These are phyloP conservation scores for Cryptococcus sp. DNA, from an alignment of 1,284 basidiomycete species.

Conservation along the genomic window DNA sequence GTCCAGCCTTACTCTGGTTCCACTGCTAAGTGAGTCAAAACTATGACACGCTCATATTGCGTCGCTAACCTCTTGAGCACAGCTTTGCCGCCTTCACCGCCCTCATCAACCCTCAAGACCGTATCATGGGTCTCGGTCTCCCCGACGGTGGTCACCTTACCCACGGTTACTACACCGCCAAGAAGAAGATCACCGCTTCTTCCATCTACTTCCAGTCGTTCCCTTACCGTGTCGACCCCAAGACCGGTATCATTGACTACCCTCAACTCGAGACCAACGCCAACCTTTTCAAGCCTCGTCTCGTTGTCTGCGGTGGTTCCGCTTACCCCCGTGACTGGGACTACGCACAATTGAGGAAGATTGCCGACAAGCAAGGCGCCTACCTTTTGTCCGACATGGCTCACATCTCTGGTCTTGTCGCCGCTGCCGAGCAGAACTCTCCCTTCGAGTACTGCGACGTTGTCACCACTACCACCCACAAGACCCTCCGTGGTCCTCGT, in stretches of 20 bases:
- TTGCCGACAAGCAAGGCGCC: constrained; percentile 83
- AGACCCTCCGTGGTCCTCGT: constrained; percentile 97
- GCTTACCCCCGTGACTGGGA: constrained; percentile 99
- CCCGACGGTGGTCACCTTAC: constrained; percentile 98
- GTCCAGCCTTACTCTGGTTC: constrained; percentile 98
- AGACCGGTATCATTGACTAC: constrained; percentile 92
- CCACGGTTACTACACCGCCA: constrained; percentile 97
- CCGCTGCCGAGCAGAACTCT: constrained; percentile 86
- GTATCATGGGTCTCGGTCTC: constrained; percentile 98
- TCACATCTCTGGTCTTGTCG: constrained; percentile 94
- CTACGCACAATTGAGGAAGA: constrained; percentile 77
- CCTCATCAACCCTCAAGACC: constrained; percentile 94
- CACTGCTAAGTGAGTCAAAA: constrained; percentile 72
- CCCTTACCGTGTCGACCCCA: constrained; percentile 85
- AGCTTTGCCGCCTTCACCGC: constrained; percentile 98
- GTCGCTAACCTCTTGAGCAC: background rate
- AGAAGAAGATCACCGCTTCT: constrained; percentile 99
- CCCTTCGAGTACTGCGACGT: constrained; percentile 98
- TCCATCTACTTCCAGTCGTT: constrained; percentile 99
- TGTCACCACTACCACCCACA: constrained; percentile 97
- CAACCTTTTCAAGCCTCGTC: constrained; percentile 92
- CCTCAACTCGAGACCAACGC: constrained; percentile 79
- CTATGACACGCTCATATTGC: constrained; percentile 3
- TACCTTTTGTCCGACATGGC: constrained; percentile 96
- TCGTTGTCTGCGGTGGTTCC: constrained; percentile 97